Evolutionary conservation across 225 moss, liverwort and hornwort genomes (phyloP), one percentile per base, ranked within the genome.

Genomic region (Polytrichum formosum): DNA sequence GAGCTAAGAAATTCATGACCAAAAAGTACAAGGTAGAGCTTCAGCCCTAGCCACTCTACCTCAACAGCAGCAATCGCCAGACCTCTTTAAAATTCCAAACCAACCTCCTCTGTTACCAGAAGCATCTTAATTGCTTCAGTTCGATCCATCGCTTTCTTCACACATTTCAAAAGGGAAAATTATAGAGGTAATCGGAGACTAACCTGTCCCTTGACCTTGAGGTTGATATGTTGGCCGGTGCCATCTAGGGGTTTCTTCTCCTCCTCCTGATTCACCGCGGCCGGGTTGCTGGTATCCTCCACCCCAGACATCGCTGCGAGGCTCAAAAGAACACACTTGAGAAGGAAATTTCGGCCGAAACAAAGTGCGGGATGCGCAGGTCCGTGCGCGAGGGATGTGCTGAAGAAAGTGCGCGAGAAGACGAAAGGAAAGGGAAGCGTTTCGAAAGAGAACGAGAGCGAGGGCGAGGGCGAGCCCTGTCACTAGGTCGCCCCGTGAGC

Each of bases 141-240:
- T 10, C 37, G 13, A 13, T 37, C 37, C 37, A 10, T 10, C 37
- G 10, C 37, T 37, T 13, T 13, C 37, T 37, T 37, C 37, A 37
- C 37, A 37, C 37, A 37, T 37, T 37, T 37, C 10, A 2, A 0
- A 10, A 37, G 10, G 10, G 13, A 2, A 3, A 37, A 37, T 10
- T 13, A 37, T 10, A 37, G 37, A 37, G 37, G 13, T 7, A 13
- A 37, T 10, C 13, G 37, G 37, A 10, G 37, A 13, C 37, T 13
- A 10, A 92, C 92, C 92, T 92, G 92, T 68, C 92, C 90, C 84
- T 93, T 93, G 69, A 93, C 92, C 80, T 93, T 93, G 71, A 93
- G 84, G 66, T 93, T 93, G 66, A 93, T 93, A 65, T 93, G 92
- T 71, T 84, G 79, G 0, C 79, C 83, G 22, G 85, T 85, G 33